Base-by-base conservation (phyloP, 768 basidiomycete species). In the Tephrocybe sp. region DNA sequence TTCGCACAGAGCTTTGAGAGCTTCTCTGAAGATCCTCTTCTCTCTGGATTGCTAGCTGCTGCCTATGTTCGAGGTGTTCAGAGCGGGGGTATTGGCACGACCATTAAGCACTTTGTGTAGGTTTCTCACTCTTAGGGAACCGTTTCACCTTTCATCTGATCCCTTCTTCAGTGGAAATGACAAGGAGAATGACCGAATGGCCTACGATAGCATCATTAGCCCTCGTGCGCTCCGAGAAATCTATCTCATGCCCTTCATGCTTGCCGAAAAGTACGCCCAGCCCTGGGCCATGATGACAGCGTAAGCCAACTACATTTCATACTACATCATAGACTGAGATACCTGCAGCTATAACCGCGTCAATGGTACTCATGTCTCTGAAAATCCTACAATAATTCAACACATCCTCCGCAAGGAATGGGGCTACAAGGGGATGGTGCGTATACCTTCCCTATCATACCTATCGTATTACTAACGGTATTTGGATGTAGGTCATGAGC, bases 41-140 rank as follows among this genome's bases (percentile, higher is more conserved):
- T 92, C 4, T 87, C 86, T 5, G 90, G 89, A 7, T 71, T 78
- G 55, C 75, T 88, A 14, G 79, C 87, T 2, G 78, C 86, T 0
- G 76, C 85, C 13, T 92, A 89, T 57, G 75, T 89, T n/a, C 83
- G 80, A 45, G 89, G 89, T 6, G 75, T 90, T 2, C 91, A 93
- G 66, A 78, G 66, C 16, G 79, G 80, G n/a, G 89, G 89, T 1
- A 82, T 93, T 39, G 87, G 84, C 16, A 76, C 82, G 5, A 76
- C 85, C 3, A 85, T 92, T 72, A 92, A 92, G 63, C 91, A 92
- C 62, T 92, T 88, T 55, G 82, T 85, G 84, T 85, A 65, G n/a
- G 73, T 59, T 16, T 23, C 10, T 13, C 12, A 53, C 43, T 17
- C 9, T 13, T 6, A 17, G 23, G 20, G 22, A 14, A 39, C 13